A percentile compares a stretch with the other conserved stretches of the same genome.
Conservation (phyloP, 108 stramenopile species). For the Cyclotella baltica region DNA sequence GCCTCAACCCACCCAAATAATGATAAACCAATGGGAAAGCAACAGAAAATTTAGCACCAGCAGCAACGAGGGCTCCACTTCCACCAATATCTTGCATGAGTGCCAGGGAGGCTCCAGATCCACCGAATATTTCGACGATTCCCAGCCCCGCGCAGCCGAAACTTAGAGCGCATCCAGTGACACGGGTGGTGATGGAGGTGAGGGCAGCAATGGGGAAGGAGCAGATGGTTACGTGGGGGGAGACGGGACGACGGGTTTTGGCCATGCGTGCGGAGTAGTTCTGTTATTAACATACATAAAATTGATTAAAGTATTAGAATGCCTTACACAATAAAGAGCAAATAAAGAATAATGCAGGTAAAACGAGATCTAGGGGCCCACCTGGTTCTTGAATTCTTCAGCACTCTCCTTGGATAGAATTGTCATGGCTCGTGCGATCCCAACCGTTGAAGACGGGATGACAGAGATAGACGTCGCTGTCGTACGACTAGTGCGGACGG, state of each 20-base stretch:
- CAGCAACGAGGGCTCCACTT: slow-evolving; percentile 60
- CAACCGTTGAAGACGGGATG: slow-evolving; percentile 13
- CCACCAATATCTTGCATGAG: slow-evolving; percentile 83
- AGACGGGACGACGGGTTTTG: slow-evolving; percentile 89
- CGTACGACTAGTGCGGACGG: slow-evolving; percentile 8
- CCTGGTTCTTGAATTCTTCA: slow-evolving; percentile 84
- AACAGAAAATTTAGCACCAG: slow-evolving; percentile 86
- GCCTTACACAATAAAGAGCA: not conserved
- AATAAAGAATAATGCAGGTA: not conserved
- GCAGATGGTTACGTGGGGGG: slow-evolving; percentile 96
- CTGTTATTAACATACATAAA: slow-evolving; percentile 25
- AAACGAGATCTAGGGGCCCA: not conserved
- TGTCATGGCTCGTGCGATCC: slow-evolving; percentile 66
- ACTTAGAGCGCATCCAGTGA: slow-evolving; percentile 87
- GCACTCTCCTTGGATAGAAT: slow-evolving; percentile 79
- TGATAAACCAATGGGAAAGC: slow-evolving; percentile 93
- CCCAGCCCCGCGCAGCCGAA: slow-evolving; percentile 88
- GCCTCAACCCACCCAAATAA: slow-evolving; percentile 88
- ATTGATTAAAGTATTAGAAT: not conserved
- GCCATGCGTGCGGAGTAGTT: slow-evolving; percentile 86
- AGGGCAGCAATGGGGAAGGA: slow-evolving; percentile 90
- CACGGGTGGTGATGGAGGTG: slow-evolving; percentile 92
- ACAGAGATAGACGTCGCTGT: not conserved
- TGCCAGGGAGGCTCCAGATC: slow-evolving; percentile 69
- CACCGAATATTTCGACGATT: slow-evolving; percentile 75